A percentile compares a stretch with the other conserved stretches of the same genome.
phyloP scores from a whole-genome alignment of 2,329 filamentous ascomycete species.

The Aspergillus luchuensis region DNA sequence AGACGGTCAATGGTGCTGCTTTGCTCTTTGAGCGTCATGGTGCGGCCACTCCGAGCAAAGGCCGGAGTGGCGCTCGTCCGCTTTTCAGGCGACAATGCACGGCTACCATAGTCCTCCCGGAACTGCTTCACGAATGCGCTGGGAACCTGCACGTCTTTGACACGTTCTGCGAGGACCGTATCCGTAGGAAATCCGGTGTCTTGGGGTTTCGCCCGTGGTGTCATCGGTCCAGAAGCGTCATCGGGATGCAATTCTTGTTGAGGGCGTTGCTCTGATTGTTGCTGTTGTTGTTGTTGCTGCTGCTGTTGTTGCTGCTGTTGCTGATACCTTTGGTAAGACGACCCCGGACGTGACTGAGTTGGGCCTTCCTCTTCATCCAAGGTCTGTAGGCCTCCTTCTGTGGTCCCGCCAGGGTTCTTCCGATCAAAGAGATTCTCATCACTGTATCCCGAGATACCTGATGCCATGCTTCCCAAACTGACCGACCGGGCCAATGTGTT shows the following conservation, averaged over 20 bases:
- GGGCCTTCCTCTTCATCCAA: constrained; percentile 61
- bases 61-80: constrained; percentile 53
- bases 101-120: constrained; percentile 65
- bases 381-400: constrained; percentile 55
- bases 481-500: constrained; percentile 69
- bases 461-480: constrained; percentile 87
- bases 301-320: constrained; percentile 26
- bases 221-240: constrained; percentile 59
- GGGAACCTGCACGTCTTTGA: constrained; percentile 87
- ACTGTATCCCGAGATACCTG: constrained; percentile 63
- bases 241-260: constrained; percentile 39
- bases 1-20: constrained; percentile 95
- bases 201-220: constrained; percentile 66
- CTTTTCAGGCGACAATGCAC: constrained; percentile 63
- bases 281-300: constrained; percentile 25
- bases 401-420: constrained; percentile 42
- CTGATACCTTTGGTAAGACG: constrained; percentile 26
- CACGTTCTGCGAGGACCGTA: constrained; percentile 82
- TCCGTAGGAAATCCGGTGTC: constrained; percentile 72
- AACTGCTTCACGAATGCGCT: constrained; percentile 87
- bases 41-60: constrained; percentile 62
- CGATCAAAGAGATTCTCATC: constrained; percentile 50
- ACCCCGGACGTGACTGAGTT: constrained; percentile 40
- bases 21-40: constrained; percentile 91
- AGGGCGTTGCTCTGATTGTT: constrained; percentile 20